Evolutionary conservation across 2,329 filamentous ascomycete genomes (phyloP).

Genomic region (Epichloe festucae): DNA sequence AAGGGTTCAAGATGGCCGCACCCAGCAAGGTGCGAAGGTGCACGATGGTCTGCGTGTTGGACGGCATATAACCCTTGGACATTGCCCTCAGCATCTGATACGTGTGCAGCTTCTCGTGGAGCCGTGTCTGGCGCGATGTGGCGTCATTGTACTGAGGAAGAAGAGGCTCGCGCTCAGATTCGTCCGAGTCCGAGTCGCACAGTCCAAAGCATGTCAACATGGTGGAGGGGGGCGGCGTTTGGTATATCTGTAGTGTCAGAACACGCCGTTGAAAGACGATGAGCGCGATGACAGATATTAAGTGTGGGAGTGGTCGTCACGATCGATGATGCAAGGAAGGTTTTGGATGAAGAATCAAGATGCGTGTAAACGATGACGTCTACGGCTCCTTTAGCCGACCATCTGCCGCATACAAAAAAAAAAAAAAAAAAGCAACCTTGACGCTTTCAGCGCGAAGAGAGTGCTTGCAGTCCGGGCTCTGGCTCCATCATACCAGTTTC

Average conservation of each 20-base stretch:
- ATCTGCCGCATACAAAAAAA: neutral
- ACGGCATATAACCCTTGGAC: constrained; percentile 79
- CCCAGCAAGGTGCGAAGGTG: constrained; percentile 70
- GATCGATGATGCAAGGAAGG: neutral
- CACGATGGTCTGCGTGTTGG: constrained; percentile 68
- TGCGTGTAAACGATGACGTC: constrained; percentile 1
- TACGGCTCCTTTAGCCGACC: neutral
- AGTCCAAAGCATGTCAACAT: constrained; percentile 55
- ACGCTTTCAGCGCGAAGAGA: neutral
- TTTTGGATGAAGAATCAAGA: neutral
- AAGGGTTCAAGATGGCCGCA: constrained; percentile 62
- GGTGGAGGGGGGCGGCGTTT: neutral
- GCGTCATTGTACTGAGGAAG: constrained; percentile 76
- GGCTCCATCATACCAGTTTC: no score
- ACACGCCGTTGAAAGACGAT: neutral
- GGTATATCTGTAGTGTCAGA: neutral
- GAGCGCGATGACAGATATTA: neutral
- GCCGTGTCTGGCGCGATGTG: constrained; percentile 59
- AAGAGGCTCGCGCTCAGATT: constrained; percentile 57
- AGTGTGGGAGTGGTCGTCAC: neutral
- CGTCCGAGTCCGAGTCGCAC: constrained; percentile 29
- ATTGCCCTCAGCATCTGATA: constrained; percentile 86
- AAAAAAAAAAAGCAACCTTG: no score
- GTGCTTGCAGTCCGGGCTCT: neutral
- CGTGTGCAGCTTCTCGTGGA: constrained; percentile 82